Conservation (phyloP, 225 moss, liverwort and hornwort species). For the Sphagnum contortum region DNA sequence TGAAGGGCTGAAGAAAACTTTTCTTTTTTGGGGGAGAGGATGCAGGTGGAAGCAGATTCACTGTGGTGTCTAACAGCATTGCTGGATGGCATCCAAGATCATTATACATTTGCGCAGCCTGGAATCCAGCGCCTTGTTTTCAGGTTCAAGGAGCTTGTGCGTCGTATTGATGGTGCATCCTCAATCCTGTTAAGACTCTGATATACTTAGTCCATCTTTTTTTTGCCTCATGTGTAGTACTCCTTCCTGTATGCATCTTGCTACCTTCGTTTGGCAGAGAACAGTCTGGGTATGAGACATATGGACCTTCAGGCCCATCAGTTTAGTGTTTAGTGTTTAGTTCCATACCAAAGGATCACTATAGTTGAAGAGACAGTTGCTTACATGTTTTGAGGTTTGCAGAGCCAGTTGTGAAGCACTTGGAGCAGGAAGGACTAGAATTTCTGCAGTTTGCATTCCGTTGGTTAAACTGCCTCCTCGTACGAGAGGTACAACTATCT, state of each 20-base stretch:
- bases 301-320: neutral
- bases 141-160: conserved; percentile 97
- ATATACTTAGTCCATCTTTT: too few species aligned
- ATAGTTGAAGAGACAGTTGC: too few species aligned
- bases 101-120: conserved; percentile 98
- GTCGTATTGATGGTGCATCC: conserved; percentile 84
- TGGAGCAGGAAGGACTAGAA: conserved; percentile 90
- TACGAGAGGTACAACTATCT: conserved; percentile 66
- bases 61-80: conserved; percentile 95
- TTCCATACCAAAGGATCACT: neutral
- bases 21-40: neutral
- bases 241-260: too few species aligned
- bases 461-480: conserved; percentile 97
- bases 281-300: too few species aligned
- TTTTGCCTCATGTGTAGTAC: too few species aligned
- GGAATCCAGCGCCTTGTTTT: conserved; percentile 99
- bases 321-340: neutral
- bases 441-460: conserved; percentile 98
- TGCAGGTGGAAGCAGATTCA: conserved; percentile 78
- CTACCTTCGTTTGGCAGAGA: too few species aligned
- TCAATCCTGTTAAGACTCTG: conserved; percentile 1
- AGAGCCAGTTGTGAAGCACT: conserved; percentile 92
- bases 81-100: conserved; percentile 96
- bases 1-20: too few species aligned
- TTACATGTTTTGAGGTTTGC: conserved; percentile 10